Evolutionary conservation across 129 eudicot genomes (phyloP).

Genomic region (Chrysanthemum seticuspe): DNA sequence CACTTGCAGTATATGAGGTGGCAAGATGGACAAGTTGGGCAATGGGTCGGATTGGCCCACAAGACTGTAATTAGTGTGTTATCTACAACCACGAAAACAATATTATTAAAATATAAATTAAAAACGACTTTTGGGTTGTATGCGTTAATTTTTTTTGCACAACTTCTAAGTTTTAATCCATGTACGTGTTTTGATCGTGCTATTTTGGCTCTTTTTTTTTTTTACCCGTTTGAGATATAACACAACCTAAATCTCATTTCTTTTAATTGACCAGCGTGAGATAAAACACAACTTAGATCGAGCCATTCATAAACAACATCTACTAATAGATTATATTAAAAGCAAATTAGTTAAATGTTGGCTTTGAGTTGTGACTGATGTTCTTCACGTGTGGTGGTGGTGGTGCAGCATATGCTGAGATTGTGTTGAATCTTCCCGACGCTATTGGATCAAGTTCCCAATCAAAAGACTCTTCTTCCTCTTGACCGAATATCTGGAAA

Average conservation of each 20-base stretch:
- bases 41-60: no score
- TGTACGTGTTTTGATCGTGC: no score
- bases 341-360: constrained; percentile 11
- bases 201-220: no score
- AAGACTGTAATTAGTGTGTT: no score
- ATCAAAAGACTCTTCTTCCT: constrained; percentile 22
- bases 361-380: constrained; percentile 1
- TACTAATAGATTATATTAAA: background rate
- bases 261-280: background rate
- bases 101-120: no score
- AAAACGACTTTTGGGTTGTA: no score
- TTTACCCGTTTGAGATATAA: background rate
- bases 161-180: no score
- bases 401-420: constrained; percentile 80
- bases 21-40: no score
- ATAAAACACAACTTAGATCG: background rate
- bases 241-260: background rate
- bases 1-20: background rate
- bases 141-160: no score
- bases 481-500: constrained; percentile 2
- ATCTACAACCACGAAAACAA: no score
- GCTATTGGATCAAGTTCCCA: constrained; percentile 49
- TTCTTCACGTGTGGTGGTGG: background rate
- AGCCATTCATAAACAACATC: background rate
- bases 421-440: constrained; percentile 71